Evolutionary conservation across 345 rosid species (phyloP), one percentile per base, ranked within the genome.

Genomic region (Gossypium thurberi): DNA sequence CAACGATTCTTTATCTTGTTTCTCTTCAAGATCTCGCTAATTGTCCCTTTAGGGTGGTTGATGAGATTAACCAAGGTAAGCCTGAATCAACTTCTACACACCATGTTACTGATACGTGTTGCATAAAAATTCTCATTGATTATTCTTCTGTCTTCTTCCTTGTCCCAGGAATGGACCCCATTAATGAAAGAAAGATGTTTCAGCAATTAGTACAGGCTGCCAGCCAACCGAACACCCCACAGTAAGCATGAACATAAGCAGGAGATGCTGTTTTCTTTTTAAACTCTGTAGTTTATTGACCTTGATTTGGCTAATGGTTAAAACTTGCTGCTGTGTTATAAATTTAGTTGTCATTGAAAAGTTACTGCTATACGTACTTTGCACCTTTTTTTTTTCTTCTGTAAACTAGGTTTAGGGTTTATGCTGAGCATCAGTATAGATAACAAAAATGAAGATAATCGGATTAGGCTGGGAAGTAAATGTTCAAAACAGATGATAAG

Each of bases 101-200:
- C 56, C 23, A 14, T 74, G 52, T 13, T 10, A 11, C 11, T 21
- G 51, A 13, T 28, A 18, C 17, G 10, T 9, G 21, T n/a, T 40
- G 60, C 59, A 67, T 23, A 13, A 64, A 63, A 61, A 20, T 14
- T 18, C 58, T 40, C n/a, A n/a, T 23, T 64, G 53, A 43, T 65
- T 7, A 47, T 23, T 17, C 17, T 11, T 21, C 70, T 37, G 33
- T 46, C 33, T 70, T 42, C 52, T 52, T 42, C 50, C 57, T 72
- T 57, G 66, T 8, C 74, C 44, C 87, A 94, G 98, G 97, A 78
- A 94, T 94, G 98, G 98, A 94, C 78, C 98, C 97, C 6, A 81
- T 92, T 75, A 94, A 94, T 58, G 98, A 94, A 82, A 86, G 98
- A 70, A 94, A 94, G 83, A 94, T 94, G 98, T 92, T 94, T 86